Conservation (phyloP, 345 rosid species). For the Excoecaria agallocha region DNA sequence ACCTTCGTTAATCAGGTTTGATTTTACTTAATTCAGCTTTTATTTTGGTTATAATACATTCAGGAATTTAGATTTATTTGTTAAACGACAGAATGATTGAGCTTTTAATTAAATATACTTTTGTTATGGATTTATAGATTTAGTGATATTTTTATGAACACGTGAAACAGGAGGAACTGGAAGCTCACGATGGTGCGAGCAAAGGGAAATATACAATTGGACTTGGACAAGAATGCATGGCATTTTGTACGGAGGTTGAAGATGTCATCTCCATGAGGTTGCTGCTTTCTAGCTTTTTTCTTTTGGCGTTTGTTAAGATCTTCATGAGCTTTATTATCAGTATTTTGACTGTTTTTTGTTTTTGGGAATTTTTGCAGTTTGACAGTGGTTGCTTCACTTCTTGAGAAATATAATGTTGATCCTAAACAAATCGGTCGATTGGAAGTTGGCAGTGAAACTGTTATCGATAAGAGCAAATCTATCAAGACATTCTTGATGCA, state of each 20-base stretch:
- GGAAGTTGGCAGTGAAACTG: constrained; percentile 99
- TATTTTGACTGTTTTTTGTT: background rate
- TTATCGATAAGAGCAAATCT: constrained; percentile 98
- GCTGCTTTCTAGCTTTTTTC: background rate
- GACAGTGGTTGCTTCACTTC: constrained; percentile 83
- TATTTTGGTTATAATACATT: background rate
- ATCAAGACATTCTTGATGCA: constrained; percentile 98
- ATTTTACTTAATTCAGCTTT: constrained; percentile 1
- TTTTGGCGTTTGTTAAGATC: background rate
- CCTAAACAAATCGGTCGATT: constrained; percentile 94
- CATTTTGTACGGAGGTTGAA: constrained; percentile 94
- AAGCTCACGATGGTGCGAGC: constrained; percentile 94
- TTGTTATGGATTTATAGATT: background rate
- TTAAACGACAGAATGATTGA: background rate
- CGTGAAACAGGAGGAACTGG: constrained; percentile 70
- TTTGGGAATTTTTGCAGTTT: constrained; percentile 55
- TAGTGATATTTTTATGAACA: background rate
- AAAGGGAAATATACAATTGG: constrained; percentile 98
- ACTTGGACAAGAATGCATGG: constrained; percentile 98
- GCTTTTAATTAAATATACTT: background rate
- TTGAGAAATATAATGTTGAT: constrained; percentile 84
- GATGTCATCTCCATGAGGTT: constrained; percentile 99
- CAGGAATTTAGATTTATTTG: background rate
- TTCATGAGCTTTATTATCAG: constrained; percentile 5
- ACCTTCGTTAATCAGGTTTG: constrained; percentile 88